Conservation (phyloP, 495 filamentous ascomycete genomes). For the Aspergillus campestris region DNA sequence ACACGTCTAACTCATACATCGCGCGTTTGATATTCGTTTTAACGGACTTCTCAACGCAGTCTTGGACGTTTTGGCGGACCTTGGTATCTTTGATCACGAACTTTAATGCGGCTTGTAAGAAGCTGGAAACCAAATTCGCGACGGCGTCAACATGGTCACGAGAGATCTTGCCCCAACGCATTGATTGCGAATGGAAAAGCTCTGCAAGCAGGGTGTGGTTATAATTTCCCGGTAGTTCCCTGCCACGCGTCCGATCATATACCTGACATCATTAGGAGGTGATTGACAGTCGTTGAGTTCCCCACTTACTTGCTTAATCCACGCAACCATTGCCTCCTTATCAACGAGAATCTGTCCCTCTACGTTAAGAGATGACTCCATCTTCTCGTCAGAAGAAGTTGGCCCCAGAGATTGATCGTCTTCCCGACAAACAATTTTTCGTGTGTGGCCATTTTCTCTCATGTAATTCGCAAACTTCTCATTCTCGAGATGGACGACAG, state of each 20-base stretch:
- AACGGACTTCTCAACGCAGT: slow-evolving; percentile 7
- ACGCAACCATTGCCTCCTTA: slow-evolving; percentile 6
- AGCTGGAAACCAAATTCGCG: slow-evolving; percentile 10
- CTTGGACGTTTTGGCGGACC: slow-evolving; percentile 20
- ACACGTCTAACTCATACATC: slow-evolving; percentile 23
- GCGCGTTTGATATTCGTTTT: slow-evolving; percentile 16
- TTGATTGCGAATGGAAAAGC: slow-evolving; percentile 33
- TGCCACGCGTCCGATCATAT: slow-evolving; percentile 20
- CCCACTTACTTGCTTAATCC: slow-evolving; percentile 5
- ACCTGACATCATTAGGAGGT: slow-evolving; percentile 8
- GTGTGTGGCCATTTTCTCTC: slow-evolving; percentile 9
- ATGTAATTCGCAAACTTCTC: slow-evolving; percentile 15
- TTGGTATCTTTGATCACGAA: slow-evolving; percentile 14
- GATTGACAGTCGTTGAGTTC: neutral
- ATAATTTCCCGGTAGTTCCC: slow-evolving; percentile 36
- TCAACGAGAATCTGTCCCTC: slow-evolving; percentile 2
- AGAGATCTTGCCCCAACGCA: slow-evolving; percentile 15
- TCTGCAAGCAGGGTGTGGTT: slow-evolving; percentile 30
- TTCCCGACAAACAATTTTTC: slow-evolving; percentile 8
- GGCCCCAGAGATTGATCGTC: neutral
- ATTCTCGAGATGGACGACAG: slow-evolving; percentile 15
- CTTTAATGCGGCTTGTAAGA: slow-evolving; percentile 6
- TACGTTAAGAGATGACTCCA: no score
- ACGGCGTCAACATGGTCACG: slow-evolving; percentile 8
- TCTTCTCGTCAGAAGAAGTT: neutral